These are phyloP conservation scores for Eutrema heterophyllum DNA, from an alignment of 345 rosid genomes.

Conservation along the genomic window DNA sequence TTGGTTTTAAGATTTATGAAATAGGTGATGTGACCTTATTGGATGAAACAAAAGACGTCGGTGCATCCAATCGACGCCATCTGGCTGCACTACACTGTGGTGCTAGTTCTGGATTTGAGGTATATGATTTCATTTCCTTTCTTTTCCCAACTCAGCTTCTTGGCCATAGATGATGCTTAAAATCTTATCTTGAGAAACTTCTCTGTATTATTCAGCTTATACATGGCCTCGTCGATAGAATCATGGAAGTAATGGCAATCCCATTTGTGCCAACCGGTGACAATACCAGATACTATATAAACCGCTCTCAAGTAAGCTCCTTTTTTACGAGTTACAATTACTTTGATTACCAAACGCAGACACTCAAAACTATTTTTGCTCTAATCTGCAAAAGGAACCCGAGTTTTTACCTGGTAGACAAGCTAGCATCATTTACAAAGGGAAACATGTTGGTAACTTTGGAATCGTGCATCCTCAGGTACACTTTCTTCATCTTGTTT, in stretches of 20 bases:
- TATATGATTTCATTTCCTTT: slow-evolving; percentile 20
- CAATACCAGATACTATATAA: slow-evolving; percentile 54
- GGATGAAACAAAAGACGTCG: slow-evolving; percentile 74
- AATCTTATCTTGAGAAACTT: not conserved
- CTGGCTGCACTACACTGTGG: slow-evolving; percentile 85
- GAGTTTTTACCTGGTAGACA: slow-evolving; percentile 80
- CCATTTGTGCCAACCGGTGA: slow-evolving; percentile 57
- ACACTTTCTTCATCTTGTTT: not conserved
- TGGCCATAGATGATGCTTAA: not conserved
- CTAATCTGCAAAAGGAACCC: slow-evolving; percentile 48
- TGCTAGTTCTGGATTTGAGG: slow-evolving; percentile 96
- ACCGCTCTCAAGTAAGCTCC: slow-evolving; percentile 57
- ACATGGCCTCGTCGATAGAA: slow-evolving; percentile 82
- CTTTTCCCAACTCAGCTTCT: not conserved
- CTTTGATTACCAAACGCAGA: not conserved
- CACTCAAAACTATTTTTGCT: not conserved
- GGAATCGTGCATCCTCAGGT: slow-evolving; percentile 95
- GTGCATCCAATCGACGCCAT: slow-evolving; percentile 67
- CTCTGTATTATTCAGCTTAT: slow-evolving; percentile 46
- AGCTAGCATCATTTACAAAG: slow-evolving; percentile 74
- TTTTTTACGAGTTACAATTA: not conserved
- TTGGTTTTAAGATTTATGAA: slow-evolving; percentile 62
- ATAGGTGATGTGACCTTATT: slow-evolving; percentile 62
- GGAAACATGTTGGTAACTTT: slow-evolving; percentile 63
- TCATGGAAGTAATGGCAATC: slow-evolving; percentile 81